Evolutionary conservation across 2,329 filamentous ascomycete genomes (phyloP).

Genomic region (Colletotrichum ledebouriae): DNA sequence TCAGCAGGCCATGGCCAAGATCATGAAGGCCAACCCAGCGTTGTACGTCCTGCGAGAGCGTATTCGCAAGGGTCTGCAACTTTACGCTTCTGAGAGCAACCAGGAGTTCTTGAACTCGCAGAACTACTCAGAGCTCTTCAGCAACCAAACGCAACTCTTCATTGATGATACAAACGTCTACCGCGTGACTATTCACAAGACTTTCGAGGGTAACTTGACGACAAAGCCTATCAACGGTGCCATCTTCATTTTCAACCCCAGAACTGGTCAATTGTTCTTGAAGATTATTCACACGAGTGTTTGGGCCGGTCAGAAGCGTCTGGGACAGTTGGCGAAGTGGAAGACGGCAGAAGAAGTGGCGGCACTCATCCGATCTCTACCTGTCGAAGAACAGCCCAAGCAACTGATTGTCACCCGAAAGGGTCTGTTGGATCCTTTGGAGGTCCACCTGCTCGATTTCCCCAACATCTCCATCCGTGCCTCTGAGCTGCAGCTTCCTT

Average conservation of each 20-base stretch:
- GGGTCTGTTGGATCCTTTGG: slow-evolving; percentile 94
- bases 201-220: slow-evolving; percentile 98
- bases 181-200: slow-evolving; percentile 99
- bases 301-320: slow-evolving; percentile 98
- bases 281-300: slow-evolving; percentile 99
- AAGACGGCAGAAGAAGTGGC: slow-evolving; percentile 99
- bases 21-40: slow-evolving; percentile 99
- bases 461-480: slow-evolving; percentile 99
- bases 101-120: slow-evolving; percentile 99
- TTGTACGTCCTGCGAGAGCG: slow-evolving; percentile 96
- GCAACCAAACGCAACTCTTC: slow-evolving; percentile 98
- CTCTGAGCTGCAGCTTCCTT: slow-evolving; percentile 95
- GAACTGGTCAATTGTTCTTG: slow-evolving; percentile 95
- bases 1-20: slow-evolving; percentile 99
- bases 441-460: slow-evolving; percentile 97
- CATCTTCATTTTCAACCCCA: slow-evolving; percentile 99
- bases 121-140: slow-evolving; percentile 99
- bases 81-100: slow-evolving; percentile 98
- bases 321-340: slow-evolving; percentile 98
- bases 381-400: slow-evolving; percentile 98
- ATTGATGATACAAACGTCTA: slow-evolving; percentile 99
- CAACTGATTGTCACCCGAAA: slow-evolving; percentile 98
- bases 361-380: slow-evolving; percentile 92
- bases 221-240: slow-evolving; percentile 99
- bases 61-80: slow-evolving; percentile 96